Evolutionary conservation across 1,284 basidiomycete genomes (phyloP).

Genomic region (Leccinum solheimii): DNA sequence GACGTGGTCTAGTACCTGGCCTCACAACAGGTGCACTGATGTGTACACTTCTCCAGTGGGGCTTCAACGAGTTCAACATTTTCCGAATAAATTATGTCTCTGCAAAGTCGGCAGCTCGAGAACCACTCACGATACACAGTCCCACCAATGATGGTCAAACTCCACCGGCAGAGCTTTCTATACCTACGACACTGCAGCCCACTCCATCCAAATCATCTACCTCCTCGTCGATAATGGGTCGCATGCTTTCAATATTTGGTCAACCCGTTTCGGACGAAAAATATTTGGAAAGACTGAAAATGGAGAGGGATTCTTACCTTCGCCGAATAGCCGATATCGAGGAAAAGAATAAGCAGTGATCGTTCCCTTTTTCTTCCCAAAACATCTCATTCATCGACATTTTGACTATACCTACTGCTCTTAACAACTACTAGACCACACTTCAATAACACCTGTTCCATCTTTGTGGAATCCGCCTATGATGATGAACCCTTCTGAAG

Average conservation of each 20-base stretch:
- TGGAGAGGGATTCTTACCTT: constrained; percentile 51
- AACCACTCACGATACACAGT: not conserved
- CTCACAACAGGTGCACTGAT: constrained; percentile 52
- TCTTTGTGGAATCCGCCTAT: constrained; percentile 61
- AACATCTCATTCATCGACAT: constrained; percentile 1
- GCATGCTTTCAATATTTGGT: constrained; percentile 48
- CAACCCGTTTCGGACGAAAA: constrained; percentile 61
- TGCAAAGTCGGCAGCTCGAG: constrained; percentile 14
- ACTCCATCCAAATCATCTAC: constrained; percentile 4
- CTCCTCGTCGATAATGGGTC: constrained; percentile 28
- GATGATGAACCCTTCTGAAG: constrained; percentile 42
- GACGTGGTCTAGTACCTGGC: constrained; percentile 47
- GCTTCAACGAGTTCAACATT: constrained; percentile 64
- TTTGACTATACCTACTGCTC: constrained; percentile 6
- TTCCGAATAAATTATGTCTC: constrained; percentile 56
- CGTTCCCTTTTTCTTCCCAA: not conserved
- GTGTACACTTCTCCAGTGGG: constrained; percentile 60
- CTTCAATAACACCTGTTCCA: constrained; percentile 60
- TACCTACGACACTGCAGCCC: constrained; percentile 7
- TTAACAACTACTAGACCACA: constrained; percentile 42
- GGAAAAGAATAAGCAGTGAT: constrained; percentile 36
- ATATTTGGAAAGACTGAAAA: constrained; percentile 55
- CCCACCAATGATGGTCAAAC: constrained; percentile 1
- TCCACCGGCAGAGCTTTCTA: constrained; percentile 1
- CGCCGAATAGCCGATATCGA: constrained; percentile 59